A percentile compares a stretch with the other conserved stretches of the same genome.
Evolutionary conservation across 1,284 basidiomycete genomes (phyloP).

Genomic region (Tetrapyrgos nigripes): DNA sequence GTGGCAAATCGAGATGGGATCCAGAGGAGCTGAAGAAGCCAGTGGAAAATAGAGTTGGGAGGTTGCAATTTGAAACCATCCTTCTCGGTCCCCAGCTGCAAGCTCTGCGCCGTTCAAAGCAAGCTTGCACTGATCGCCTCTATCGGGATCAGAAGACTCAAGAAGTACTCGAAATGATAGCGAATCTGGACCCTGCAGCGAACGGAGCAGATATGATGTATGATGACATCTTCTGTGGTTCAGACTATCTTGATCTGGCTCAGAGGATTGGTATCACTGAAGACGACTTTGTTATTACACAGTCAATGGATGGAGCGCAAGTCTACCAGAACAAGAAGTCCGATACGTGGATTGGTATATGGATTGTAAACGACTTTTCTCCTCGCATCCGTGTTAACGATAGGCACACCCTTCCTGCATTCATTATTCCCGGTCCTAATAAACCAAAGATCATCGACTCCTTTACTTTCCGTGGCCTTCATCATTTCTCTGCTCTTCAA

Average conservation of each 20-base stretch:
- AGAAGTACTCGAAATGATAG: slow-evolving; percentile 18
- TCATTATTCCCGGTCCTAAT: slow-evolving; percentile 38
- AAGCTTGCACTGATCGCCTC: slow-evolving; percentile 29
- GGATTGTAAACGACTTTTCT: slow-evolving; percentile 27
- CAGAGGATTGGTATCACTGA: slow-evolving; percentile 23
- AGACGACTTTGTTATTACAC: slow-evolving; percentile 31
- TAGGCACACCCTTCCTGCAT: slow-evolving; percentile 30
- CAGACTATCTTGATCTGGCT: slow-evolving; percentile 22
- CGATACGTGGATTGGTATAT: slow-evolving; percentile 37
- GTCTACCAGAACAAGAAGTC: slow-evolving; percentile 38
- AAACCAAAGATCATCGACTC: slow-evolving; percentile 43
- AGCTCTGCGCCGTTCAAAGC: slow-evolving; percentile 28
- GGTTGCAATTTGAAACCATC: slow-evolving; percentile 39
- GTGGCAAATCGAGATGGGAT: slow-evolving; percentile 25
- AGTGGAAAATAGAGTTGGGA: too few species aligned
- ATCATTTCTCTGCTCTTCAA: slow-evolving; percentile 39
- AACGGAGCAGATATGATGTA: too few species aligned
- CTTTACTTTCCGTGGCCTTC: slow-evolving; percentile 40
- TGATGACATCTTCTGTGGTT: slow-evolving; percentile 25
- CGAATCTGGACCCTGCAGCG: too few species aligned
- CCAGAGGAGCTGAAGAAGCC: background rate
- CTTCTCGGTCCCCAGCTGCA: slow-evolving; percentile 44
- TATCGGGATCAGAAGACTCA: slow-evolving; percentile 25
- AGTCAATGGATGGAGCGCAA: slow-evolving; percentile 40
- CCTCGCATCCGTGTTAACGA: slow-evolving; percentile 27